Evolutionary conservation across 2,329 filamentous ascomycete genomes (phyloP).

Genomic region (Aureobasidium sp.): DNA sequence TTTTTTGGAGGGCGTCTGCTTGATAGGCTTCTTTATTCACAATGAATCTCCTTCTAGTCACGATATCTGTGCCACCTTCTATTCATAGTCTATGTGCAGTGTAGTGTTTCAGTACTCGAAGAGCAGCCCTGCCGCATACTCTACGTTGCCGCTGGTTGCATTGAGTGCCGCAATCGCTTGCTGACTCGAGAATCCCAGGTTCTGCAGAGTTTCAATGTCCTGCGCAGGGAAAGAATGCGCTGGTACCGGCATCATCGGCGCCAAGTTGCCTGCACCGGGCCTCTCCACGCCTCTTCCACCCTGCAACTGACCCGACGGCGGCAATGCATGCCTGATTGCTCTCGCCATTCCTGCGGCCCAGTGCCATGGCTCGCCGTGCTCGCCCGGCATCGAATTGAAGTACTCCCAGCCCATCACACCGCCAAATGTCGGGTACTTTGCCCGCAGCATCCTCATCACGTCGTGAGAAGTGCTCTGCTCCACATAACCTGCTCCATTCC

Average conservation of each 20-base stretch:
- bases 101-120: constrained; percentile 33
- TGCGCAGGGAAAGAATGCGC: constrained; percentile 36
- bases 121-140: constrained; percentile 42
- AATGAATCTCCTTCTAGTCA: constrained; percentile 12
- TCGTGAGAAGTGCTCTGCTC: constrained; percentile 50
- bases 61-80: neutral
- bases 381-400: constrained; percentile 71
- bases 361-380: constrained; percentile 58
- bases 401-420: constrained; percentile 96
- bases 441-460: constrained; percentile 51
- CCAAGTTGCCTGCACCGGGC: constrained; percentile 24
- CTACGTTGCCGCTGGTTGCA: constrained; percentile 43
- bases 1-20: constrained; percentile 6
- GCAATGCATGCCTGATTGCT: constrained; percentile 30
- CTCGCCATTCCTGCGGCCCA: constrained; percentile 66
- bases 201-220: constrained; percentile 36
- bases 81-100: neutral
- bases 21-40: constrained; percentile 4
- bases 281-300: constrained; percentile 18
- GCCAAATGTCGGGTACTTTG: constrained; percentile 63
- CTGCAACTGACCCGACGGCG: constrained; percentile 17
- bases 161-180: constrained; percentile 44
- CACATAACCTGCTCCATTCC: constrained; percentile 61
- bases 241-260: constrained; percentile 21
- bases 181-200: constrained; percentile 40